Evolutionary conservation across 2,329 filamentous ascomycete genomes (phyloP).

Genomic region (Didymella arachidicola): DNA sequence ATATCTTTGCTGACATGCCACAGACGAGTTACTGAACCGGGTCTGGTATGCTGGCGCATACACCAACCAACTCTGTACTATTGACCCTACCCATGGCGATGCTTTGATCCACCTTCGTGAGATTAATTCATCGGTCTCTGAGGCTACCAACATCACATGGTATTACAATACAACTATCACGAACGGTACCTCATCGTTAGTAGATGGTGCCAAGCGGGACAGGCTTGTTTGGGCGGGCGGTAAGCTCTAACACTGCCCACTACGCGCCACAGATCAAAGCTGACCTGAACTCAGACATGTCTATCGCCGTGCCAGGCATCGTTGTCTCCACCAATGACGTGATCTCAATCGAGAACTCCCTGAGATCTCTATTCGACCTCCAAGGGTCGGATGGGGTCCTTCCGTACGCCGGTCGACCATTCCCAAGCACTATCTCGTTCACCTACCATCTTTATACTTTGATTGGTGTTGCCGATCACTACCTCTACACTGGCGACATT

Average conservation of each 20-base stretch:
- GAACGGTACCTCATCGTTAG: constrained; percentile 48
- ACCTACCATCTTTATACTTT: constrained; percentile 65
- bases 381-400: constrained; percentile 57
- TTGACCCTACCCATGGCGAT: constrained; percentile 48
- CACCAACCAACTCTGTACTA: constrained; percentile 52
- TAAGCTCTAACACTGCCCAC: constrained; percentile 15
- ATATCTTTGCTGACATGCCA: constrained; percentile 4
- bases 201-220: constrained; percentile 67
- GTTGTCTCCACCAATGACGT: constrained; percentile 64
- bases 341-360: constrained; percentile 58
- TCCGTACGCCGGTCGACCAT: constrained; percentile 61
- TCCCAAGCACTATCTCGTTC: constrained; percentile 53
- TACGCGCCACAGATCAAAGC: background rate
- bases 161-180: constrained; percentile 54
- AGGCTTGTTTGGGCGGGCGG: constrained; percentile 66
- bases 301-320: constrained; percentile 63
- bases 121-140: constrained; percentile 41
- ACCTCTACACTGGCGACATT: constrained; percentile 54
- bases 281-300: constrained; percentile 57
- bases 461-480: constrained; percentile 57
- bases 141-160: constrained; percentile 49
- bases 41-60: constrained; percentile 56
- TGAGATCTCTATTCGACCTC: constrained; percentile 58
- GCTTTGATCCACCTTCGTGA: constrained; percentile 45
- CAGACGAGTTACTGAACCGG: constrained; percentile 54